phyloP scores from a whole-genome alignment of 768 basidiomycete species.

The Suillus americanus region DNA sequence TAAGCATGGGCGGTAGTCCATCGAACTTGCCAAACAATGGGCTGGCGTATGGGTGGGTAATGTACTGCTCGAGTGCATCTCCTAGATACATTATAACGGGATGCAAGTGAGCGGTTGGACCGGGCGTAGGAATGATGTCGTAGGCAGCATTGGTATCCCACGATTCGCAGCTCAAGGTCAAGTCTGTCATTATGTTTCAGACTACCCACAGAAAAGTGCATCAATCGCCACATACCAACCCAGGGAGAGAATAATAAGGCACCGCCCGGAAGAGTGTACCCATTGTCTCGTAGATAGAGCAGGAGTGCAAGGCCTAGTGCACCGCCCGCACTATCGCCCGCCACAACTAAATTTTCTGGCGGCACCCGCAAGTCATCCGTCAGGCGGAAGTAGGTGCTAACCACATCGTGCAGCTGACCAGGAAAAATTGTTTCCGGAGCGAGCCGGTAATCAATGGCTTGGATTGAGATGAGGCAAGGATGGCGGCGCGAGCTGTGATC shows the following conservation, averaged over 20 bases:
- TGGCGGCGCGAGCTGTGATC: not conserved
- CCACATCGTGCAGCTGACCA: constrained; percentile 83
- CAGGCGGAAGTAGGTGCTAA: constrained; percentile 83
- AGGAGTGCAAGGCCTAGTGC: constrained; percentile 81
- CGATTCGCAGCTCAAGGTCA: constrained; percentile 98
- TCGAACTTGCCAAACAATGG: constrained; percentile 90
- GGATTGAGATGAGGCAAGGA: constrained; percentile 1
- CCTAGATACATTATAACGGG: constrained; percentile 95
- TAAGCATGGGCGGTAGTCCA: constrained; percentile 85
- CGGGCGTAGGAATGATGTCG: constrained; percentile 78
- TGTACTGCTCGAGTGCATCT: constrained; percentile 70
- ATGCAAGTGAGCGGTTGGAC: constrained; percentile 80
- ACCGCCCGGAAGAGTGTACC: constrained; percentile 79
- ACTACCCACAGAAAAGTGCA: constrained; percentile 2
- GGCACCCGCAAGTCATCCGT: constrained; percentile 88
- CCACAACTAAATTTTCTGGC: constrained; percentile 84
- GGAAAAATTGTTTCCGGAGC: constrained; percentile 96
- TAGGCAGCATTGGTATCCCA: constrained; percentile 93
- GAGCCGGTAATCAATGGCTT: constrained; percentile 91
- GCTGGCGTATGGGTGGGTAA: constrained; percentile 96
- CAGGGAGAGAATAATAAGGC: constrained; percentile 92
- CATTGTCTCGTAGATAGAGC: constrained; percentile 94
- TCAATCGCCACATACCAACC: constrained; percentile 68
- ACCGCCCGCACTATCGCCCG: constrained; percentile 94
- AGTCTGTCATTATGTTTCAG: constrained; percentile 45